Evolutionary conservation across 75 land plant species (phyloP), one percentile per base, ranked within the genome.

Genomic region (Ceratopteris richardii): DNA sequence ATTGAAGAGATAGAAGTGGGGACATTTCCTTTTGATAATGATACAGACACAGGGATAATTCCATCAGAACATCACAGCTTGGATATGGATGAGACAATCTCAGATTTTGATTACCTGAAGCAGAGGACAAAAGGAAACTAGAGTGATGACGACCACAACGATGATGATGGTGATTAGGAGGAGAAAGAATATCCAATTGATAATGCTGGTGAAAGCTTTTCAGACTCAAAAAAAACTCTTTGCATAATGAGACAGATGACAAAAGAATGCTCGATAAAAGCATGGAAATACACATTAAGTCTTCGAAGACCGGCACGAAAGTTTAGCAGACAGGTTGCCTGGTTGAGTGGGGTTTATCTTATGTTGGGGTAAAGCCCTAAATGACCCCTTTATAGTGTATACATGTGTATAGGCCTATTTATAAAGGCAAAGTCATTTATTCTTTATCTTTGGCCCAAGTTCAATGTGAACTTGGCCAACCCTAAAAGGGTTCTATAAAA

Each of bases 311-410:
- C 40, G 47, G 43, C 58, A 59, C 21, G 80, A 73, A 12, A 78
- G 69, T 44, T 40, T 51, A 19, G 31, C 82, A 42, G 85, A 80
- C 77, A 51, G 80, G 81, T 28, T 87, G 98, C 9, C 86, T 94
- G 7, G 90, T 94, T 66, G 73, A 90, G 29, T 77, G 96, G n/a
- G 90, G 90, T 75, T 81, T 94, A 28, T 84, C 96, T 22, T 94
- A 86, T 60, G n/a, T n/a, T n/a, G n/a, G n/a, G n/a, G n/a, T n/a
- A n/a, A n/a, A n/a, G n/a, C n/a, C n/a, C n/a, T n/a, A n/a, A n/a
- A n/a, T n/a, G n/a, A n/a, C n/a, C n/a, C n/a, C n/a, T n/a, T n/a
- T n/a, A n/a, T n/a, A n/a, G n/a, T n/a, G n/a, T n/a, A n/a, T n/a
- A n/a, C n/a, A n/a, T n/a, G n/a, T n/a, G n/a, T n/a, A n/a, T n/a